phyloP scores from a whole-genome alignment of 257 asterid species.

The Solanum sejunctum region DNA sequence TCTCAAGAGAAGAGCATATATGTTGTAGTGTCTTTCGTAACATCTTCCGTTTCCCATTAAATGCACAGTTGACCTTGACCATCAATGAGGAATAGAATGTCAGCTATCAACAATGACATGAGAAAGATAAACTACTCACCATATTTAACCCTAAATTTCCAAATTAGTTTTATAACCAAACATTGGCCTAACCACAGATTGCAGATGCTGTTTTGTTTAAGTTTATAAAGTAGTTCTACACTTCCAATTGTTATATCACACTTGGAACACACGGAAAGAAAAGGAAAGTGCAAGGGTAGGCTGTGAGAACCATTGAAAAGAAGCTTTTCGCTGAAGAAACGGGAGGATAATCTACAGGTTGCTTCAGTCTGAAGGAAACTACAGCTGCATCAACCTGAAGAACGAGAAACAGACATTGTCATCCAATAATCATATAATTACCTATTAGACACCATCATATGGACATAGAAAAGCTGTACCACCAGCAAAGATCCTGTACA shows the following conservation, averaged over 20 bases:
- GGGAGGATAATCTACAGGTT: constrained; percentile 47
- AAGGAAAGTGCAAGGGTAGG: background rate
- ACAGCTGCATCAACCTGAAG: constrained; percentile 93
- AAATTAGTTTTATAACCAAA: background rate
- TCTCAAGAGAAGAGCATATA: constrained; percentile 53
- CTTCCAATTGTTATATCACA: background rate
- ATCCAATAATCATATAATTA: background rate
- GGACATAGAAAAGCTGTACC: background rate
- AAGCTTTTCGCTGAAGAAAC: constrained; percentile 83
- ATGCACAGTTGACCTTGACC: constrained; percentile 87
- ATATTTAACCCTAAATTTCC: background rate
- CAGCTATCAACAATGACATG: background rate
- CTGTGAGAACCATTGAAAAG: constrained; percentile 65
- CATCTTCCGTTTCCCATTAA: constrained; percentile 95
- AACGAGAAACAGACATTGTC: background rate
- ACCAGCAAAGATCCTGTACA: background rate
- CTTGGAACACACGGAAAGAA: background rate
- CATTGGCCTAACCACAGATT: background rate
- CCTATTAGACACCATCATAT: background rate
- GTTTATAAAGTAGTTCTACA: background rate
- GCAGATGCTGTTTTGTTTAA: background rate
- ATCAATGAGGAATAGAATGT: background rate
- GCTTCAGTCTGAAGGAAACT: constrained; percentile 66
- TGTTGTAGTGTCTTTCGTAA: constrained; percentile 82
- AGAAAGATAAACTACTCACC: background rate